phyloP scores from a whole-genome alignment of 2,329 filamentous ascomycete genomes.

The Trematosphaeria pertusa region DNA sequence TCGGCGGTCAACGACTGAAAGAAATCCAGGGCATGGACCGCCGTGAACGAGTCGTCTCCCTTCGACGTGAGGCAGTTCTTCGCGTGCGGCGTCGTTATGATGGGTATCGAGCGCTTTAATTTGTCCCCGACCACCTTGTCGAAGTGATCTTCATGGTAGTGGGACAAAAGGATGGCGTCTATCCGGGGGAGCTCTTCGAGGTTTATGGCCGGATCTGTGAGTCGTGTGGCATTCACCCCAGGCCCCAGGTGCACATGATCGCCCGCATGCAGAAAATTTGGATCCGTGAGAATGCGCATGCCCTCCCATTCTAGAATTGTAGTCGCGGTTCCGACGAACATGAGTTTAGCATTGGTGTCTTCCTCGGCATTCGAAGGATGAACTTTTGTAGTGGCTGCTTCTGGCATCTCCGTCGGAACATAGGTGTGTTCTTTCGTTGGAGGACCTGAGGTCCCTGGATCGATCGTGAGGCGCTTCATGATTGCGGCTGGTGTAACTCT shows the following conservation, averaged over 20 bases:
- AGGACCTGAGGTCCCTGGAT: conserved; percentile 44
- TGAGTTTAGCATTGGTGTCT: conserved; percentile 54
- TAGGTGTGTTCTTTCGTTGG: conserved; percentile 50
- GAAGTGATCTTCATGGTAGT: conserved; percentile 70
- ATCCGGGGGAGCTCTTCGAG: conserved; percentile 65
- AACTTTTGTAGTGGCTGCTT: conserved; percentile 53
- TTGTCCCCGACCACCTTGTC: conserved; percentile 60
- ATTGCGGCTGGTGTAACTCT: conserved; percentile 2
- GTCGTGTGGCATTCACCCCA: conserved; percentile 62
- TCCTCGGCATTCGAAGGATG: conserved; percentile 50
- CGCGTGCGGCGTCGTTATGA: conserved; percentile 70
- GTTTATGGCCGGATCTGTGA: conserved; percentile 67
- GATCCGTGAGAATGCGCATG: conserved; percentile 61
- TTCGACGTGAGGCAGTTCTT: conserved; percentile 57
- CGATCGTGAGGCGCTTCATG: conserved; percentile 52
- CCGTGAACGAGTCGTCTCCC: conserved; percentile 60
- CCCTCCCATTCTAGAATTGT: conserved; percentile 63
- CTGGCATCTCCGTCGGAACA: conserved; percentile 47
- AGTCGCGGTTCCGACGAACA: conserved; percentile 65
- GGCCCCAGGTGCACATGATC: conserved; percentile 72
- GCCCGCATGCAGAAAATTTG: conserved; percentile 66
- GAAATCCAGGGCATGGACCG: conserved; percentile 62
- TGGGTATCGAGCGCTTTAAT: conserved; percentile 62
- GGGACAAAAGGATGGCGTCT: conserved; percentile 66
- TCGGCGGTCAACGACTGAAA: conserved; percentile 62